Evolutionary conservation across 371 early-diverging fungal species (phyloP).

Genomic region (Sporodiniella umbellata): DNA sequence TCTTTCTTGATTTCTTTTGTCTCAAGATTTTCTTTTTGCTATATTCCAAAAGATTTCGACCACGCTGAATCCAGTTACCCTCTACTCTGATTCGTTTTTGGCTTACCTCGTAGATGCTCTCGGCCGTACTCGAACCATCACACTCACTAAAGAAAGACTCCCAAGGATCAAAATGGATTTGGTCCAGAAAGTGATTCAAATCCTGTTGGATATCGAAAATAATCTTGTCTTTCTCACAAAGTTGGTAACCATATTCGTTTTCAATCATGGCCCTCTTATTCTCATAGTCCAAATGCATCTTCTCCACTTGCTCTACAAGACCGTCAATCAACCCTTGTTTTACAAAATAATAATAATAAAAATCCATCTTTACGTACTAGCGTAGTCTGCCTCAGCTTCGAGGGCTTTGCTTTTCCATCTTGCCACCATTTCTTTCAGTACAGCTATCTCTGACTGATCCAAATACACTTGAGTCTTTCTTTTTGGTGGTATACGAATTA

Average conservation of each 20-base stretch:
- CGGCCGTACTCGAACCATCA: slow-evolving; percentile 3
- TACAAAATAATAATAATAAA: too few relatives aligned
- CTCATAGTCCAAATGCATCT: slow-evolving; percentile 6
- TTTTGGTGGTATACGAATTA: too few relatives aligned
- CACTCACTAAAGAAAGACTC: background rate
- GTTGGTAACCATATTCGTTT: slow-evolving; percentile 8
- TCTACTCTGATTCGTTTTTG: too few relatives aligned
- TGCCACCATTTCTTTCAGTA: slow-evolving; percentile 15
- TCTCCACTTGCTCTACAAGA: slow-evolving; percentile 12
- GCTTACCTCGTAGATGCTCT: slow-evolving; percentile 16
- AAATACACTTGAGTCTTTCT: too few relatives aligned
- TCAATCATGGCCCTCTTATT: slow-evolving; percentile 11
- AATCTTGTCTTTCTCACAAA: slow-evolving; percentile 15
- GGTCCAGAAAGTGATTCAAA: slow-evolving; percentile 11
- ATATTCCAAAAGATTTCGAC: too few relatives aligned
- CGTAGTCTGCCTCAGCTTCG: slow-evolving; percentile 8
- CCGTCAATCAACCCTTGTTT: too few relatives aligned
- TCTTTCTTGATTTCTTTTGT: too few relatives aligned
- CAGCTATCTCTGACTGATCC: slow-evolving; percentile 25
- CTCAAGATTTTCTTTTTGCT: too few relatives aligned
- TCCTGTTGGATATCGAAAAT: slow-evolving; percentile 11
- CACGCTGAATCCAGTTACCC: too few relatives aligned
- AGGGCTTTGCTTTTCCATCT: slow-evolving; percentile 19
- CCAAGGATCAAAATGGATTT: background rate
- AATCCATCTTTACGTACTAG: slow-evolving; percentile 5